Base-by-base conservation (phyloP, 2,329 filamentous ascomycete genomes). In the Colletotrichum orchidophilum region DNA sequence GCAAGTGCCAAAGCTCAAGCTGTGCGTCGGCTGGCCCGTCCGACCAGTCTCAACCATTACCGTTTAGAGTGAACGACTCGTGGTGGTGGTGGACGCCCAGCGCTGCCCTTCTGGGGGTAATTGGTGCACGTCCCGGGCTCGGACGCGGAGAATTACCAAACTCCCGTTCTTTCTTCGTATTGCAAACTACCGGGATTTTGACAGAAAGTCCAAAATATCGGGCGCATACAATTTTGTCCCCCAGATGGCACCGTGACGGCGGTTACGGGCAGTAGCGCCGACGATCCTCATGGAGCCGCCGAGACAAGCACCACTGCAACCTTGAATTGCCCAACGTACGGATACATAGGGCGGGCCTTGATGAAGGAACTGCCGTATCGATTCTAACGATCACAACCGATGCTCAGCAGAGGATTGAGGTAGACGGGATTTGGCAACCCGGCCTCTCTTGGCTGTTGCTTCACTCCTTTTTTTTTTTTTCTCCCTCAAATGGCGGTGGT, bases 21-120 rank as follows among this genome's bases (percentile, higher is more conserved):
- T 50, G 27, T 62, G 31, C 24, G 24, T 53, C 29, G 53, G 4
- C 53, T 13, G 31, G 33, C n/a, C 13, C 6, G 55, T 21, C n/a
- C 33, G 24, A 24, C 63, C 39, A 60, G 63, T 70, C 63, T 68
- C 63, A 67, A 58, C 29, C 26, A 29, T 71, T 71, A 57, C 68
- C 64, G 21, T 68, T 67, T 63, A 53, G 39, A 35, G 59, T 24
- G 58, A 24, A 57, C 21, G 50, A 62, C 24, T 55, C 63, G 42
- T 53, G 57, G 29, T 46, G 55, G 8, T 46, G 39, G 39, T 15
- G 35, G 27, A 12, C 42, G 46, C 27, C 42, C 39, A 49, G 58
- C 9, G 58, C n/a, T 21, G 58, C 31, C 35, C 54, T 6, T 46
- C 39, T 11, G 18, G 1, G 39, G 39, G 18, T n/a, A n/a, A 8